Conservation (phyloP, 495 filamentous ascomycete genomes). For the Aspergillus campestris region DNA sequence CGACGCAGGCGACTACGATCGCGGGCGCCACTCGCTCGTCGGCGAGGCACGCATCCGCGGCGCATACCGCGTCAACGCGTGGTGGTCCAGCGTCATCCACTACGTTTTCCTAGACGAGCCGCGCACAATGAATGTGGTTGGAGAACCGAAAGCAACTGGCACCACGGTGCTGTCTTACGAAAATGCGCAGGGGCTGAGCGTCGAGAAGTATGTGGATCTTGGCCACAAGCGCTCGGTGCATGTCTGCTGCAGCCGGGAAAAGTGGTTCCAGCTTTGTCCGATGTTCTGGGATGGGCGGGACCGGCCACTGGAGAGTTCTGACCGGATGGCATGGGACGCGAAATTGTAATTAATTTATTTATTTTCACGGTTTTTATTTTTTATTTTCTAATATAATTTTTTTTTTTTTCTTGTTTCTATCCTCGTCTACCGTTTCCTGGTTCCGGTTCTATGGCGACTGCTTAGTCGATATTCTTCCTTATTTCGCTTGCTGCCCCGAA, state of each 20-base stretch:
- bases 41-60: slow-evolving; percentile 56
- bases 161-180: slow-evolving; percentile 57
- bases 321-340: slow-evolving; percentile 42
- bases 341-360: slow-evolving; percentile 22
- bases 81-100: slow-evolving; percentile 62
- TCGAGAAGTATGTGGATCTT: slow-evolving; percentile 59
- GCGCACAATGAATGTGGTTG: slow-evolving; percentile 52
- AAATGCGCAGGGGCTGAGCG: slow-evolving; percentile 53
- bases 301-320: slow-evolving; percentile 35
- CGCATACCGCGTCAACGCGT: slow-evolving; percentile 56
- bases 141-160: slow-evolving; percentile 56
- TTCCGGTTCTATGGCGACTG: too few species aligned
- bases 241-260: slow-evolving; percentile 50
- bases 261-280: slow-evolving; percentile 61
- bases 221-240: slow-evolving; percentile 60
- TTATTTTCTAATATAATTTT: too few species aligned
- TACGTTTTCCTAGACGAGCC: slow-evolving; percentile 64
- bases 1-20: slow-evolving; percentile 53
- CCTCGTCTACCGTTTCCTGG: too few species aligned
- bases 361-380: too few species aligned
- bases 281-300: slow-evolving; percentile 42
- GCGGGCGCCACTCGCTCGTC: slow-evolving; percentile 60
- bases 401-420: too few species aligned
- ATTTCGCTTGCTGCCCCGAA: too few species aligned
- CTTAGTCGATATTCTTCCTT: too few species aligned